Evolutionary conservation across 441 rosid genomes (phyloP), one percentile per base, ranked within the genome.

Genomic region (Aleurites moluccanus): DNA sequence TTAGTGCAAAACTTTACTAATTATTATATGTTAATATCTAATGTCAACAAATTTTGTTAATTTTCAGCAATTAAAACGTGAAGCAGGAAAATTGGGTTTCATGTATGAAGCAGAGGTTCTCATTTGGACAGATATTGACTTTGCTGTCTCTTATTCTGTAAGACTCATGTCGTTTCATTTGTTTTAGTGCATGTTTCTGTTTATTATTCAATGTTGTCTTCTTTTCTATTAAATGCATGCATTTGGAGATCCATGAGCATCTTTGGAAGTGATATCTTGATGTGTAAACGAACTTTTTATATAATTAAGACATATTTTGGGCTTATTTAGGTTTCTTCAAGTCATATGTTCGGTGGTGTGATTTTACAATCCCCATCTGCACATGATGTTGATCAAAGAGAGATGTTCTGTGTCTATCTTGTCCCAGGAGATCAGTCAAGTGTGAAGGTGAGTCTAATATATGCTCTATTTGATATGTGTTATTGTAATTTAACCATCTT

Each of bases 301-400:
- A 0, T 50, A 2, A 47, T 64, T 47, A 10, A 30, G 30, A 38
- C 66, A 62, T 67, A n/a, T 64, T 75, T 11, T 49, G 23, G 70
- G 67, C 73, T 73, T 57, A 61, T 63, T 64, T 74, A 97, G 99
- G 92, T 89, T 23, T 75, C 93, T 71, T 76, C 91, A 13, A 80
- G 83, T 81, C 82, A 83, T 77, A 83, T 90, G 79, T 80, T 78
- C 78, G 99, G 99, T 57, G 87, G 89, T 45, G 88, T 93, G 69
- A 87, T 97, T 72, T 82, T 97, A 85, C 98, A 89, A 82, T 85
- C 98, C 75, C 94, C 98, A n/a, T 83, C 92, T 45, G 64, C 83
- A 45, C 80, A 86, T 52, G 99, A 96, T 80, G 75, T 66, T 77
- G 97, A 94, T 84, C 98, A 92, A 86, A 89, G 99, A 81, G 97